Evolutionary conservation across 768 basidiomycete species (phyloP), one percentile per base, ranked within the genome.

Genomic region (Hemileccinum rubropunctum): DNA sequence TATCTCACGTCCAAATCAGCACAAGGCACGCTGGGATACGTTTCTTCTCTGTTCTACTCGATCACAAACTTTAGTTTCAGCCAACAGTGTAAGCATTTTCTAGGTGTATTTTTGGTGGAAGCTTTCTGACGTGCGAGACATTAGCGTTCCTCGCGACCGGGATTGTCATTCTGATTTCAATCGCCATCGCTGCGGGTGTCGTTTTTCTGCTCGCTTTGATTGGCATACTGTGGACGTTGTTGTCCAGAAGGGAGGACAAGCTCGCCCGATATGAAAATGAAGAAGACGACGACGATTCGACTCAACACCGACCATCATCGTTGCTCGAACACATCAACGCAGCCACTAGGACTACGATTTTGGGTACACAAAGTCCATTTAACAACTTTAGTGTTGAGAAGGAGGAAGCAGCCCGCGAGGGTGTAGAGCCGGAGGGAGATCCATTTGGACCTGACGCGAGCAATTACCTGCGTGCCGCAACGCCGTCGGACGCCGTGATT

Each of bases 141-240:
- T 9, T 57, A 91, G 92, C 85, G 60, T 89, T 92, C 76, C 79
- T 99, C 48, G 91, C 95, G 0, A 81, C 83, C 20, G 97, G 95
- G 2, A 79, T 98, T 33, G 93, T 99, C 47, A 98, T 98, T 57
- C 79, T 99, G 38, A 94, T 99, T 58, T 95, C 94, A 2, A 97
- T 99, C 55, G 97, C 97, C 21, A 97, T 98, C 57, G 86, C 91
- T 10, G 93, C 94, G 14, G 97, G 95, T 15, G 82, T 98, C 18
- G 88, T 95, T 33, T 95, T 94, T 78, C 74, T 95, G 1, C 75
- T 94, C 28, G 86, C 88, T 14, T 73, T 95, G 36, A 74, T 93
- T 48, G 91, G 91, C 43, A 88, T 95, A 47, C 70, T 95, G 33
- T 91, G 92, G 90, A 86, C 91, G 3, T 76, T 94, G n/a, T 82